phyloP scores from a whole-genome alignment of 371 early-diverging fungal genomes.

The Mortierella sp. region DNA sequence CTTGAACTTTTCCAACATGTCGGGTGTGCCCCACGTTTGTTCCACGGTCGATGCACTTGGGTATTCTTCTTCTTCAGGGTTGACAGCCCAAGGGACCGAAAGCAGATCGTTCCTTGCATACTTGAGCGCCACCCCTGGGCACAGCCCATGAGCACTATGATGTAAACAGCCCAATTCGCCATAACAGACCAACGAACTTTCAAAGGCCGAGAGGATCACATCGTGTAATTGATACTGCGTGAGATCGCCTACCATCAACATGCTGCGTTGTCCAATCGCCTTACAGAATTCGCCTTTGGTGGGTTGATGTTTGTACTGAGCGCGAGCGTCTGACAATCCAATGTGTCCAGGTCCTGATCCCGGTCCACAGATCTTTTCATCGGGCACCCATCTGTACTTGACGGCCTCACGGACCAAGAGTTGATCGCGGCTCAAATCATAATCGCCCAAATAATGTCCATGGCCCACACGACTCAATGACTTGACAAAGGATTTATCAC shows the following conservation, averaged over 20 bases:
- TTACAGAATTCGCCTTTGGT: constrained; percentile 30
- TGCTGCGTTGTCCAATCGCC: constrained; percentile 23
- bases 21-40: constrained; percentile 62
- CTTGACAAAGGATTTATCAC: constrained; percentile 46
- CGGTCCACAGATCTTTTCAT: constrained; percentile 41
- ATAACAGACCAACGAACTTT: constrained; percentile 67
- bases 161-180: constrained; percentile 67
- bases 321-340: constrained; percentile 28
- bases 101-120: constrained; percentile 69
- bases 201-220: constrained; percentile 60
- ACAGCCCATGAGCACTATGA: constrained; percentile 39
- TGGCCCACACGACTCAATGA: constrained; percentile 39
- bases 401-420: constrained; percentile 47
- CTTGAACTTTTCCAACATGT: constrained; percentile 56
- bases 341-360: constrained; percentile 23
- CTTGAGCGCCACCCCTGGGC: constrained; percentile 51
- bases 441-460: constrained; percentile 51
- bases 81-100: constrained; percentile 56
- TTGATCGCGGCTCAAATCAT: constrained; percentile 22
- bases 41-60: constrained; percentile 59
- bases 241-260: constrained; percentile 68
- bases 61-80: constrained; percentile 57
- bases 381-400: constrained; percentile 52
- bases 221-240: constrained; percentile 70
- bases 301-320: constrained; percentile 17